phyloP scores from a whole-genome alignment of 1,284 basidiomycete genomes.

The Malassezia yamatoensis region DNA sequence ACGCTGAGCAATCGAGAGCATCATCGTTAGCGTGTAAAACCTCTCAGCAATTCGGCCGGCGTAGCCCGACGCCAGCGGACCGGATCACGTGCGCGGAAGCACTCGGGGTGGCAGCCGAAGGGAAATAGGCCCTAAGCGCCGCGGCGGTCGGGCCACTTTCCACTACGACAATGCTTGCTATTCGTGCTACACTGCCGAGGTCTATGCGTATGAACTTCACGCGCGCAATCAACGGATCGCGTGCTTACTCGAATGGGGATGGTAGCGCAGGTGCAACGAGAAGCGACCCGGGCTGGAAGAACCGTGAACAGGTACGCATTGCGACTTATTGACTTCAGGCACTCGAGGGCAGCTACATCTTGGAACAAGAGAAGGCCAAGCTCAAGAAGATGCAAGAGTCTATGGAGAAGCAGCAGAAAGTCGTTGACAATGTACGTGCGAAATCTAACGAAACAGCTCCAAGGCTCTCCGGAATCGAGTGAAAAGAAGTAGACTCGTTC shows the following conservation, averaged over 20 bases:
- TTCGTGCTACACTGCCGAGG: not conserved
- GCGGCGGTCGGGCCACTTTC: not conserved
- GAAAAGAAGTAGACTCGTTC: slow-evolving; percentile 26
- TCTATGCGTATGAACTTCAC: not conserved
- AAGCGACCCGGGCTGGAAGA: slow-evolving; percentile 25
- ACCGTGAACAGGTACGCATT: slow-evolving; percentile 22
- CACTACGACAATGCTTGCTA: slow-evolving; percentile 7
- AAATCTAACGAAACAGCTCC: slow-evolving; percentile 23
- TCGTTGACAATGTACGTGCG: slow-evolving; percentile 29
- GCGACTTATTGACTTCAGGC: slow-evolving; percentile 9
- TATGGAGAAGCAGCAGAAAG: slow-evolving; percentile 32
- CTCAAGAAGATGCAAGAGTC: slow-evolving; percentile 32
- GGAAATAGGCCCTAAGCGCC: slow-evolving; percentile 2
- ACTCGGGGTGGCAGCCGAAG: not conserved
- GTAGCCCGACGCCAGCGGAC: slow-evolving; percentile 16
- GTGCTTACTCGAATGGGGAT: slow-evolving; percentile 20
- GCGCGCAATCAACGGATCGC: not conserved
- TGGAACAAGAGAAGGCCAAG: slow-evolving; percentile 37
- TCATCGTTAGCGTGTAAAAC: not conserved
- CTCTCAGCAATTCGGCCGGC: slow-evolving; percentile 8
- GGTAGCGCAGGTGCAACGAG: slow-evolving; percentile 30
- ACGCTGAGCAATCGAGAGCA: slow-evolving; percentile 16
- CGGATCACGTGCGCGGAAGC: not conserved
- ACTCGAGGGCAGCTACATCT: slow-evolving; percentile 34
- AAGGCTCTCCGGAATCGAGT: slow-evolving; percentile 14